Conservation (phyloP, 306 rosid genomes). For the Cucumis cinereus region DNA sequence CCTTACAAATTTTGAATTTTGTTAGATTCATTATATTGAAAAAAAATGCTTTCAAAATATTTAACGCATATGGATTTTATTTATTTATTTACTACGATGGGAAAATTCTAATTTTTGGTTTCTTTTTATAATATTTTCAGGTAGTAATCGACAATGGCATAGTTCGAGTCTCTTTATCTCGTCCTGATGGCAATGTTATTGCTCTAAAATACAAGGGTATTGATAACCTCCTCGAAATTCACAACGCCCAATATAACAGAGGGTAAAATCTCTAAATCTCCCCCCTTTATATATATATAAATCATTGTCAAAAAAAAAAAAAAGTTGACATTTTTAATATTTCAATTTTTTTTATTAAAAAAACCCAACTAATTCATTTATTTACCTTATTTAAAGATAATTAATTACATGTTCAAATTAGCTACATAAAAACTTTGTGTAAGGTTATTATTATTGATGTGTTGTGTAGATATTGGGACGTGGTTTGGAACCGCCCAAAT, state of each 20-base stretch:
- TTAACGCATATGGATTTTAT: background rate
- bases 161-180: background rate
- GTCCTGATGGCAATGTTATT: slow-evolving; percentile 26
- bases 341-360: background rate
- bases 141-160: background rate
- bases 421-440: background rate
- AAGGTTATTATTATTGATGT: background rate
- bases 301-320: no score
- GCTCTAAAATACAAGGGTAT: slow-evolving; percentile 35
- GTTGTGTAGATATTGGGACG: slow-evolving; percentile 45
- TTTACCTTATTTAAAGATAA: background rate
- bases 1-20: background rate
- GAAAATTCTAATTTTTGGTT: background rate
- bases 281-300: background rate
- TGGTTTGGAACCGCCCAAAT: slow-evolving; percentile 39
- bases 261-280: slow-evolving; percentile 27
- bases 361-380: background rate
- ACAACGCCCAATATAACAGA: slow-evolving; percentile 18
- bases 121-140: background rate
- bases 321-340: background rate
- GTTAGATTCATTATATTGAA: no score
- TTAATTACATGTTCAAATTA: background rate
- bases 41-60: background rate
- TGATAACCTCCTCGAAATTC: slow-evolving; percentile 28
- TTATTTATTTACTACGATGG: no score